Base-by-base conservation (phyloP, 768 basidiomycete species). In the Pulveroboletus frians region DNA sequence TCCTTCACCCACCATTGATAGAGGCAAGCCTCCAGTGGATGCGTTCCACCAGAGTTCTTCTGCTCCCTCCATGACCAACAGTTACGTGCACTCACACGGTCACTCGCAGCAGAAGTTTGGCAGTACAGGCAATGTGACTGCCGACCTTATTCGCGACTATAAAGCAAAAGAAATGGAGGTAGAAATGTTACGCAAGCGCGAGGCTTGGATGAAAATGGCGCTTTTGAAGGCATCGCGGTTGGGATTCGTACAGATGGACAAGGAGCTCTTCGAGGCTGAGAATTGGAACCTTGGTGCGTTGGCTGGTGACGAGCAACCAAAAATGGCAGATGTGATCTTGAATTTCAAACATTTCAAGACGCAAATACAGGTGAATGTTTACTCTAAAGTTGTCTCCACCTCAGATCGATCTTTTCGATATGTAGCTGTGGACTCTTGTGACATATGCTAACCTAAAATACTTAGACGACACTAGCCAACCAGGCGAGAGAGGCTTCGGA, bases 291-390 rank as follows among this genome's bases (percentile, higher is more conserved):
- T 66, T 35, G 64, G 63, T n/a, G 61, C 58, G 35, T 70, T 72
- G 31, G 18, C 46, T 27, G 47, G 63, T 46, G 70, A 71, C 21
- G 77, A 77, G 23, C 77, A 75, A 36, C 75, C 76, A 31, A 74
- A 72, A 47, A 72, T 84, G 49, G 74, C 79, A 2, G 88, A 92
- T 55, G 76, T 91, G 66, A 73, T 87, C 5, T 70, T 96, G 48
- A 80, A 77, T 61, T 80, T 98, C 61, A 98, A 95, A 72, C 84
- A 91, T 62, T 87, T 92, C 66, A 83, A 84, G 65, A 87, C 90
- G 10, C 81, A 82, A 54, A 76, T 94, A 44, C 89, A 93, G 83
- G 93, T 92, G 53, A 55, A 80, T 69, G 9, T 36, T 32, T 36
- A n/a, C 23, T 46, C 8, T 32, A 11, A 40, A 9, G 3, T 26